phyloP scores from a whole-genome alignment of 148 eudicot genomes.

The Rhododendron ovatum region DNA sequence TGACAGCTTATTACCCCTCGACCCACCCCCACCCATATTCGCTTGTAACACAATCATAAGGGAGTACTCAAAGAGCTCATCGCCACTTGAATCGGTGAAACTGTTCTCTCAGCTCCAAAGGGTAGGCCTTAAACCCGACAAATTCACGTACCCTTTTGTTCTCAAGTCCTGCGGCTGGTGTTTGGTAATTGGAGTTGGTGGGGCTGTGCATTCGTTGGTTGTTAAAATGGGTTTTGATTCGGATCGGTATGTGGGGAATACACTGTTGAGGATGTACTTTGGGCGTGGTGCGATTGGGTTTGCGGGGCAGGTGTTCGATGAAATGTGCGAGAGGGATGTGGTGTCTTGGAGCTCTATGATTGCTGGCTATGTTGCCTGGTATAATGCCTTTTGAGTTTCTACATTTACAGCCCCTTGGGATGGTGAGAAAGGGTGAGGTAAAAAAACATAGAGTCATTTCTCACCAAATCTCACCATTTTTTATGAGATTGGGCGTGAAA shows the following conservation, averaged over 20 bases:
- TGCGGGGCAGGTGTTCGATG: slow-evolving; percentile 44
- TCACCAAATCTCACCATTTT: too few relatives aligned
- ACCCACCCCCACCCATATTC: slow-evolving; percentile 34
- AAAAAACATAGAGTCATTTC: too few relatives aligned
- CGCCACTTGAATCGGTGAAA: slow-evolving; percentile 31
- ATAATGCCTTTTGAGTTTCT: neutral
- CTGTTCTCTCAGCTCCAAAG: slow-evolving; percentile 25
- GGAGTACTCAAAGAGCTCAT: slow-evolving; percentile 30
- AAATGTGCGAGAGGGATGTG: slow-evolving; percentile 39
- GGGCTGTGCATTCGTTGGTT: slow-evolving; percentile 34
- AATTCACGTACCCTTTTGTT: slow-evolving; percentile 50
- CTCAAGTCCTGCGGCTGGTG: slow-evolving; percentile 47
- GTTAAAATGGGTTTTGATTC: slow-evolving; percentile 36
- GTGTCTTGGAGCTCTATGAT: slow-evolving; percentile 53
- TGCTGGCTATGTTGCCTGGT: slow-evolving; percentile 44
- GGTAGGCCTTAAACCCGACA: slow-evolving; percentile 27
- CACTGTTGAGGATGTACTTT: slow-evolving; percentile 38
- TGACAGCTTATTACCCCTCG: slow-evolving; percentile 17
- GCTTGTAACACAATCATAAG: slow-evolving; percentile 37
- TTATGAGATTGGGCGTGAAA: too few relatives aligned
- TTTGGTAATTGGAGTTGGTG: slow-evolving; percentile 26
- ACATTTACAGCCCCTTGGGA: neutral
- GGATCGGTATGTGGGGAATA: slow-evolving; percentile 36
- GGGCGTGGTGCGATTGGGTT: slow-evolving; percentile 15
- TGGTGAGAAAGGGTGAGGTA: too few relatives aligned